phyloP scores from a whole-genome alignment of 2,329 filamentous ascomycete genomes.

The Immersiporthe knoxdaviesiana region DNA sequence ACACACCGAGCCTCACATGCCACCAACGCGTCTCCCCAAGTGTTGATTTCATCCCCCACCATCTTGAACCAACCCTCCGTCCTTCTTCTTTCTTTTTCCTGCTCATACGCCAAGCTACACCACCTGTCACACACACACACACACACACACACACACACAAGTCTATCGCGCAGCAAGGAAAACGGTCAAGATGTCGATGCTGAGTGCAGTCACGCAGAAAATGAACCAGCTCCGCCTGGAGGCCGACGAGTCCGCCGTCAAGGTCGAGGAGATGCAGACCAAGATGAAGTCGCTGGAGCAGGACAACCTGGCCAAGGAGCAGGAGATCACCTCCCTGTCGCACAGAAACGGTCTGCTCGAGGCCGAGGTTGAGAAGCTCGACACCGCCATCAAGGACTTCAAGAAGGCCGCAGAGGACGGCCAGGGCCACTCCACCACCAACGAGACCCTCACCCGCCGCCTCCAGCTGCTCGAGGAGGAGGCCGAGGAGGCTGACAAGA shows the following conservation, averaged over 20 bases:
- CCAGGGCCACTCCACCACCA: slow-evolving; percentile 81
- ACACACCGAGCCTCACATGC: slow-evolving; percentile 10
- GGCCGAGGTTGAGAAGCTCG: slow-evolving; percentile 88
- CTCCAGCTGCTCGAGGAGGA: slow-evolving; percentile 97
- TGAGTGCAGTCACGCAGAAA: slow-evolving; percentile 63
- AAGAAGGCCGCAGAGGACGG: slow-evolving; percentile 87
- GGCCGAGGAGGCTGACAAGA: slow-evolving; percentile 95
- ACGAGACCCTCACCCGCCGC: slow-evolving; percentile 88
- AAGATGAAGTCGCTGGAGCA: slow-evolving; percentile 92
- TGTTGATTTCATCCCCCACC: not conserved
- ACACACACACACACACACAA: slow-evolving; percentile 4
- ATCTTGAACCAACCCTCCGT: not conserved
- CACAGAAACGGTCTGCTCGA: slow-evolving; percentile 96
- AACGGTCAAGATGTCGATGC: slow-evolving; percentile 31
- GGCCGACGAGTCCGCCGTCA: slow-evolving; percentile 80
- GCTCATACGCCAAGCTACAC: not conserved
- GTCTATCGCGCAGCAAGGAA: not conserved
- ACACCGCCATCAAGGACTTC: slow-evolving; percentile 78
- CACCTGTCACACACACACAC: no score
- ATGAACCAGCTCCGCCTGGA: slow-evolving; percentile 94
- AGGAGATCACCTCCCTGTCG: slow-evolving; percentile 93
- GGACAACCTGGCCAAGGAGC: slow-evolving; percentile 94
- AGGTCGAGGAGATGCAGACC: slow-evolving; percentile 83
- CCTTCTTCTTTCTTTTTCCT: slow-evolving; percentile 4
- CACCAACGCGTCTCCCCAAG: not conserved